Evolutionary conservation across 306 rosid species (phyloP).

Genomic region (Cucumis melo): DNA sequence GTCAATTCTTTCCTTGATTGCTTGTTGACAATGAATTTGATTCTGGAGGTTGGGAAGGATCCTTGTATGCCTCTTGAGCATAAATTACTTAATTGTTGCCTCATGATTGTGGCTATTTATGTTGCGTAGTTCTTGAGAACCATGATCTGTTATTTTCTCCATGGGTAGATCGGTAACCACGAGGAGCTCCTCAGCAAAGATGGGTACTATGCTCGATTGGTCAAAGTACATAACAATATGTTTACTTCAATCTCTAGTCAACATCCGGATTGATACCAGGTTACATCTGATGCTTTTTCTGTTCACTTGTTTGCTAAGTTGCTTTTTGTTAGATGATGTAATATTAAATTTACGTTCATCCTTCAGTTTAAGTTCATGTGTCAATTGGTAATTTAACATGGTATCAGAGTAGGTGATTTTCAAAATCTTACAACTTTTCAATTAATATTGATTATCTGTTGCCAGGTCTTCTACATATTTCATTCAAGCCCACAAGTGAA

Average conservation of each 20-base stretch:
- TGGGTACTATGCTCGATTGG: slow-evolving; percentile 17
- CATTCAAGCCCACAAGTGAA: no score
- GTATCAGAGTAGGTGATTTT: no score
- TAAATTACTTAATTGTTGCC: neutral
- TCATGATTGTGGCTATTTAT: neutral
- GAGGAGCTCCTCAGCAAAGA: slow-evolving; percentile 20
- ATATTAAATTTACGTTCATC: no score
- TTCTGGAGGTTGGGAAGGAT: neutral
- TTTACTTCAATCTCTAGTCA: slow-evolving; percentile 10
- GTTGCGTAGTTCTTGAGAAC: neutral
- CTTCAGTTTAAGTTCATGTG: no score
- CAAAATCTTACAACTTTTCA: no score
- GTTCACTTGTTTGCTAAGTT: neutral
- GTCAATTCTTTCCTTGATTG: neutral
- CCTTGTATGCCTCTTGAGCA: neutral
- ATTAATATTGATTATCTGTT: no score
- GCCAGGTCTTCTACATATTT: no score
- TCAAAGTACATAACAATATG: slow-evolving; percentile 13
- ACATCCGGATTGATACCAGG: neutral
- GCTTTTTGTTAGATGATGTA: neutral
- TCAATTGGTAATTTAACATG: no score
- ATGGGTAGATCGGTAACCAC: slow-evolving; percentile 23
- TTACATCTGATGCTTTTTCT: neutral
- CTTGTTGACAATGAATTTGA: neutral
- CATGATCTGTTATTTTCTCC: neutral